Base-by-base conservation (phyloP, 257 asterid species). In the Nicotiana otophora region DNA sequence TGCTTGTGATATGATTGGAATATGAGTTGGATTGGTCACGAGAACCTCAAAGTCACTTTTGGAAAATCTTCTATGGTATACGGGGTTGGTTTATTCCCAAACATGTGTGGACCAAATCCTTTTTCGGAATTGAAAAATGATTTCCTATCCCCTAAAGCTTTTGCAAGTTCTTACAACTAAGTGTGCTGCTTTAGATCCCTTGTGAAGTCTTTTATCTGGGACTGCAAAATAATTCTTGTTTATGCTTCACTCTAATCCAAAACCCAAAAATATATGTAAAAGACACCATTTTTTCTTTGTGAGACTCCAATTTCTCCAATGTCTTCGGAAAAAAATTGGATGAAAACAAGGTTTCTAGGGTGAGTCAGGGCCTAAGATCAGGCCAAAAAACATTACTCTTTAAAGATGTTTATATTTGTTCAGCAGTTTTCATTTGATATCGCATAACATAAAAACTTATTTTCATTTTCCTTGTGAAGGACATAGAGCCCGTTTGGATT, bases 1-100 rank as follows among this genome's bases (percentile, higher is more conserved):
- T 46, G 80, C 80, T 75, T 51, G 63, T 75, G 62, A 75, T 75
- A 75, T 74, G 80, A 72, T 74, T 51, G 62, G 15, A 48, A 72
- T 72, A 34, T 72, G 61, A 72, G 36, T 46, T 72, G 39, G 61
- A 23, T 46, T 23, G 79, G 79, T 72, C 79, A 33, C 61, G 28
- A 72, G 20, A 72, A 72, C 0, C 39, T 23, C 8, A 46, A 46
- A 23, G 79, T 46, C 23, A 0, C 57, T 36, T 70, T 72, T 46
- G 26, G 79, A 72, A 46, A n/a, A 72, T 72, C 78, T 46, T 72
- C 26, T 42, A 20, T 12, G 36, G n/a, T 1, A n/a, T 10, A 3
- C 3, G 55, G n/a, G 17, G 5, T 10, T 0, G 14, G 58, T 42
- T 70, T 39, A 70, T 42, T 20, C 78, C 33, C 34, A 72, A 72